Evolutionary conservation across 2,329 filamentous ascomycete species (phyloP), one percentile per base, ranked within the genome.

Genomic region (Fusarium brachygibbosum): DNA sequence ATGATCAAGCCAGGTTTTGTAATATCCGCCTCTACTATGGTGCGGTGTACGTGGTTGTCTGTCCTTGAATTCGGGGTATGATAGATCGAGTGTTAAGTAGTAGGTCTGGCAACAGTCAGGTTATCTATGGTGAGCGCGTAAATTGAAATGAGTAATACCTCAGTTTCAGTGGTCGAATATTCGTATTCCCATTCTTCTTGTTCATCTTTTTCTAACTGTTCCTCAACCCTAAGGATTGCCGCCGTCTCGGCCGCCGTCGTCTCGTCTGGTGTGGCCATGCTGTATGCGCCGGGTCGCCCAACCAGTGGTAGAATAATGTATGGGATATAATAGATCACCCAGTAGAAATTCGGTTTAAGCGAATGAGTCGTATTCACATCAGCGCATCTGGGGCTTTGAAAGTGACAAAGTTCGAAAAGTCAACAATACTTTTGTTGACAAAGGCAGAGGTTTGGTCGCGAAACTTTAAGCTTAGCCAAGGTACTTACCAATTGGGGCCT

Each of bases 181-280:
- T 91, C 88, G 69, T 90, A 90, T 73, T 91, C 88, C 87, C 87
- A 91, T 51, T 89, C 87, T 49, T 90, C 86, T 62, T 88, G 82
- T 8, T 83, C 84, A 29, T 82, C 80, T 12, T 65, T 63, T 25
- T 68, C 59, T 17, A 76, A 58, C 37, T 76, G 69, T n/a, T 77
- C 72, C 32, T 79, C 74, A 29, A 79, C 48, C 10, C 58, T 48
- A 42, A 79, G 52, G 11, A 74, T 73, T 12, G 73, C 77, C 5
- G 77, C 68, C 41, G 68, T 66, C 16, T 77, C 66, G 21, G 67
- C 69, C 19, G 69, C 32, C n/a, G 19, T 54, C 10, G 45, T 48
- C 44, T 73, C 71, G 19, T 74, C 60, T 35, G 63, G 31, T 25
- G 59, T 52, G 21, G 68, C 23, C 70, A 73, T 74, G 34, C 5